These are phyloP conservation scores for Annona squamosa DNA, from an alignment of 164 flowering plant genomes.

Conservation along the genomic window DNA sequence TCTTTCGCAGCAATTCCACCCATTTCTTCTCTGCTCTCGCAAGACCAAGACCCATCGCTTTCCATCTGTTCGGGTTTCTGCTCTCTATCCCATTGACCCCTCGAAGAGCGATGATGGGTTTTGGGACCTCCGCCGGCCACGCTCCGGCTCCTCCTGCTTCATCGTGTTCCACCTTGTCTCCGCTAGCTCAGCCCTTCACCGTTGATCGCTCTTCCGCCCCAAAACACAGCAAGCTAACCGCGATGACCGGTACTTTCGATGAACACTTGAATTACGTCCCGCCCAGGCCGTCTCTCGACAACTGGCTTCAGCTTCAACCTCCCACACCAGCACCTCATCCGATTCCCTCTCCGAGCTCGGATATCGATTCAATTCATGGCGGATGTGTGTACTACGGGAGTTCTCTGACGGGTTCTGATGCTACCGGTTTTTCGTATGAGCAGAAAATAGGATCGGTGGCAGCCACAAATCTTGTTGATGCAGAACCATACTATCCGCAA, in stretches of 20 bases:
- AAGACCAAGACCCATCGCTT: not conserved
- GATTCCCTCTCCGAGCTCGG: not conserved
- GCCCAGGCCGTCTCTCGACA: not conserved
- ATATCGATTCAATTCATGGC: not conserved
- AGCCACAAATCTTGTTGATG: not conserved
- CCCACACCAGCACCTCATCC: constrained; percentile 2
- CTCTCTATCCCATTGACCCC: not conserved
- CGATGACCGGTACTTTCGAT: not conserved
- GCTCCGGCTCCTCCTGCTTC: not conserved
- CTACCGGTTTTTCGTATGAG: constrained; percentile 3
- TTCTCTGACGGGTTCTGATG: not conserved
- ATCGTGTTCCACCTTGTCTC: constrained; percentile 10
- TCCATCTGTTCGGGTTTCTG: not conserved
- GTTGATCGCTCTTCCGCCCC: constrained; percentile 8
- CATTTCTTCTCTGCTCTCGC: not conserved
- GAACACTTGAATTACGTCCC: not conserved
- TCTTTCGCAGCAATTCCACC: not conserved
- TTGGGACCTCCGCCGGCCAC: constrained; percentile 2
- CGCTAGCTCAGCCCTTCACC: constrained; percentile 16
- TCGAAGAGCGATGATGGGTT: not conserved
- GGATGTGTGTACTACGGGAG: not conserved
- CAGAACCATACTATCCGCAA: constrained; percentile 7
- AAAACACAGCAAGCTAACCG: not conserved
- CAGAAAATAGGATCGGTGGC: not conserved
- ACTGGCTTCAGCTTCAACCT: constrained; percentile 9